Conservation (phyloP, 164 flowering plant genomes). For the Liriodendron chinense region DNA sequence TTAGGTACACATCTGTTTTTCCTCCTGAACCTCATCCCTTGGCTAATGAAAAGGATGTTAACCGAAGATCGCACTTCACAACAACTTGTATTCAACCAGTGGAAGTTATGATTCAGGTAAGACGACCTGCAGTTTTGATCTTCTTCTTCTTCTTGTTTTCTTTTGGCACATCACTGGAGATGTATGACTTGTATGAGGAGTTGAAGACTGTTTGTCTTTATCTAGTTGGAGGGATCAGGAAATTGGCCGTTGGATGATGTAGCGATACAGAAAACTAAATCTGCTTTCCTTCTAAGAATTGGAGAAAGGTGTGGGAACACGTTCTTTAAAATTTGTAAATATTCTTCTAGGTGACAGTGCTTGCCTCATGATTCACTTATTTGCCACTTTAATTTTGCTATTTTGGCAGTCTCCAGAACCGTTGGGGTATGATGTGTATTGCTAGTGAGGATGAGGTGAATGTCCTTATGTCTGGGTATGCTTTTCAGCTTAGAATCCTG, state of each 20-base stretch:
- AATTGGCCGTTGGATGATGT: constrained; percentile 88
- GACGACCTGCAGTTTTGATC: constrained; percentile 5
- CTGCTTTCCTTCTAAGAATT: constrained; percentile 82
- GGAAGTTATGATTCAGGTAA: constrained; percentile 90
- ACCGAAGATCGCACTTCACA: constrained; percentile 24
- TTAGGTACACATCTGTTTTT: constrained; percentile 81
- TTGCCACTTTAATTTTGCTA: constrained; percentile 16
- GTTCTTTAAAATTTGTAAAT: not conserved
- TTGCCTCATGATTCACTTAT: not conserved
- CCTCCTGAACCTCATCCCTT: constrained; percentile 89
- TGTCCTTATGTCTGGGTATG: constrained; percentile 80
- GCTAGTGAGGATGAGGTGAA: constrained; percentile 81
- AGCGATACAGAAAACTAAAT: constrained; percentile 82
- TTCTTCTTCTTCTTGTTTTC: no score
- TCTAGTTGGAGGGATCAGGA: constrained; percentile 96
- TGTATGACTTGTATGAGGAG: not conserved
- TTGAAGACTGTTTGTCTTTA: constrained; percentile 4
- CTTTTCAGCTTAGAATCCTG: constrained; percentile 83
- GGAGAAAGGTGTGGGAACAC: constrained; percentile 64
- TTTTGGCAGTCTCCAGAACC: constrained; percentile 64
- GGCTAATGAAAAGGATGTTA: constrained; percentile 42
- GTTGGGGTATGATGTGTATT: constrained; percentile 55
- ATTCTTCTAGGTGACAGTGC: not conserved
- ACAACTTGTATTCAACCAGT: constrained; percentile 71
- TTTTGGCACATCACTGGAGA: not conserved